Percentiles rank a stretch among this genome's conserved stretches.
Evolutionary conservation across 1,284 basidiomycete genomes (phyloP).

Genomic region (Austropuccinia psidii): DNA sequence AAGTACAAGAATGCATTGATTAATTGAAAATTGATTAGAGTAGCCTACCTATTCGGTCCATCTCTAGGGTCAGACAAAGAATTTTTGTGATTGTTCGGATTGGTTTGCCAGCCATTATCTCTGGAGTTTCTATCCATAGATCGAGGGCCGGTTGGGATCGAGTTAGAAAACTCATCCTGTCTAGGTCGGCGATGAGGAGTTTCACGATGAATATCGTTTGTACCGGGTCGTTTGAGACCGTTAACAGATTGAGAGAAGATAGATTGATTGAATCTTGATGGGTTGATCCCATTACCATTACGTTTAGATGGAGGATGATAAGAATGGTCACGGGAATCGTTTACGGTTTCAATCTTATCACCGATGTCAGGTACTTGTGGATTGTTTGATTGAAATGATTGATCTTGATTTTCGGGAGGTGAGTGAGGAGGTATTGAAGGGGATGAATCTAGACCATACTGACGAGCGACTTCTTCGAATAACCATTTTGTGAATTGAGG

Average conservation of each 20-base stretch:
- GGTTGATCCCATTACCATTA: neutral
- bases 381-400: neutral
- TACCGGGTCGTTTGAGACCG: slow-evolving; percentile 27
- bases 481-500: slow-evolving; percentile 42
- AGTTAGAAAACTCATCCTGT: slow-evolving; percentile 20
- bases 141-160: neutral
- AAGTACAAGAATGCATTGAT: neutral
- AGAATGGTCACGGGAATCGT: slow-evolving; percentile 33
- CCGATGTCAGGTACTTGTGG: neutral
- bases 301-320: neutral
- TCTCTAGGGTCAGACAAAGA: neutral
- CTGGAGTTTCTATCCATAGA: slow-evolving; percentile 19
- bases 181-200: slow-evolving; percentile 27
- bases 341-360: slow-evolving; percentile 34
- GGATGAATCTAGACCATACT: slow-evolving; percentile 12
- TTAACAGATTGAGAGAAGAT: slow-evolving; percentile 26
- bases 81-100: neutral
- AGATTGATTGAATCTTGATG: neutral
- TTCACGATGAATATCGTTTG: slow-evolving; percentile 18
- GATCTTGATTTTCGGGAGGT: neutral
- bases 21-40: neutral
- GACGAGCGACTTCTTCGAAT: slow-evolving; percentile 39
- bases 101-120: slow-evolving; percentile 11
- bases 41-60: neutral
- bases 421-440: neutral